phyloP scores from a whole-genome alignment of 2,329 filamentous ascomycete species.

The Aspergillus pseudonomiae region DNA sequence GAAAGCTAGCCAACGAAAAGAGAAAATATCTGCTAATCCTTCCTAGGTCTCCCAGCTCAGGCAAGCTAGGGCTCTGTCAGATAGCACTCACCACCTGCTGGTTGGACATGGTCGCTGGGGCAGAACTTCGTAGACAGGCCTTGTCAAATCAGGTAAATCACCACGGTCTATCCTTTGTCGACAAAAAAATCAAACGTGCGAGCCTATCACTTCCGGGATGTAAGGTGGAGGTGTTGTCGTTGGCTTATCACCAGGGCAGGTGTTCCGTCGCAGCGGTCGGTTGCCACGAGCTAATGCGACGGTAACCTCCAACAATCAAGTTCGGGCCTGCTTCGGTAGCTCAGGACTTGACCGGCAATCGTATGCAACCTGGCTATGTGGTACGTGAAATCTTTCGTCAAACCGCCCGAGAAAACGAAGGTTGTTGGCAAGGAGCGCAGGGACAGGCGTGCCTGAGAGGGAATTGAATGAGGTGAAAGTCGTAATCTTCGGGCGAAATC shows the following conservation, averaged over 20 bases:
- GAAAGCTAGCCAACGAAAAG: constrained; percentile 9
- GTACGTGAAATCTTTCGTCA: background rate
- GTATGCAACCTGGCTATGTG: background rate
- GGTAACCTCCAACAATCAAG: constrained; percentile 15
- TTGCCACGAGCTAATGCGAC: constrained; percentile 27
- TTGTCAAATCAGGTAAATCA: constrained; percentile 7
- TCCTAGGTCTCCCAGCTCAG: constrained; percentile 15
- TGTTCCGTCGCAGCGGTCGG: constrained; percentile 21
- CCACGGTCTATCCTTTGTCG: constrained; percentile 7
- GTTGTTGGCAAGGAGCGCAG: constrained; percentile 10
- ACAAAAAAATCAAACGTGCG: constrained; percentile 8
- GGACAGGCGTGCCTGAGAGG: constrained; percentile 24
- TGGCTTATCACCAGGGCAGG: constrained; percentile 18
- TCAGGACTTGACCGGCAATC: constrained; percentile 8
- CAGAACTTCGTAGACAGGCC: constrained; percentile 16
- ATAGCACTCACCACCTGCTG: constrained; percentile 51
- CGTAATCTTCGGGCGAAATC: constrained; percentile 40
- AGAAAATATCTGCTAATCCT: constrained; percentile 21
- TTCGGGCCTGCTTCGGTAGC: constrained; percentile 13
- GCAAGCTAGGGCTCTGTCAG: constrained; percentile 23
- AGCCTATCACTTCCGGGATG: constrained; percentile 10
- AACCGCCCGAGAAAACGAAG: background rate
- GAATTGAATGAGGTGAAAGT: constrained; percentile 41
- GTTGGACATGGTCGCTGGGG: constrained; percentile 47
- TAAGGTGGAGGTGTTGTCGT: constrained; percentile 9